Conservation (phyloP, 768 basidiomycete genomes). For the button mushroom (Agaricus bisporus) region DNA sequence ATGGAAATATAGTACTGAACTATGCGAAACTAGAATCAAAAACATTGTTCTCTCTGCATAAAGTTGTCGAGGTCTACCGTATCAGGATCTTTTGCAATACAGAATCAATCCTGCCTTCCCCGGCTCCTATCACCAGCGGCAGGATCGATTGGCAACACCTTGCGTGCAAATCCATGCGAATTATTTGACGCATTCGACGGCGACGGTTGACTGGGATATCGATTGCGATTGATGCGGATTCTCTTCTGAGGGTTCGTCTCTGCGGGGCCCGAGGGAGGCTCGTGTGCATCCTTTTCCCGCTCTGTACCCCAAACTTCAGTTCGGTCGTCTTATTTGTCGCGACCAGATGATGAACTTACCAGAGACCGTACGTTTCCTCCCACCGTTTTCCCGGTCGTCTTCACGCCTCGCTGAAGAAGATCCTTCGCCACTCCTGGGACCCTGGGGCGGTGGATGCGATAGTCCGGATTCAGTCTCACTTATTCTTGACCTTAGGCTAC, state of each 20-base stretch:
- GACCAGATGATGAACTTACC: constrained; percentile 37
- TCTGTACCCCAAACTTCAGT: constrained; percentile 29
- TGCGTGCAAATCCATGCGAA: constrained; percentile 44
- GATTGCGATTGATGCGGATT: constrained; percentile 49
- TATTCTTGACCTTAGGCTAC: constrained; percentile 30
- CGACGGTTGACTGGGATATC: constrained; percentile 28
- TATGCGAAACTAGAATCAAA: no score
- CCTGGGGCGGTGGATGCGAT: constrained; percentile 27
- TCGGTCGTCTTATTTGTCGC: neutral
- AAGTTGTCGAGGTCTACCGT: no score
- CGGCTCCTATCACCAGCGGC: constrained; percentile 52
- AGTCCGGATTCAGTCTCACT: constrained; percentile 51
- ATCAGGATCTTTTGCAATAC: constrained; percentile 11
- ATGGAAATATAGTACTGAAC: no score
- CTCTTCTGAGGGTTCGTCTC: constrained; percentile 40
- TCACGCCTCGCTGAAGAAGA: constrained; percentile 33
- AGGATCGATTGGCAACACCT: constrained; percentile 57
- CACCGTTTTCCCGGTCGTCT: constrained; percentile 53
- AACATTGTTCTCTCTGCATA: no score
- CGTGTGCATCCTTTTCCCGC: constrained; percentile 54
- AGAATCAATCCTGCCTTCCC: constrained; percentile 48
- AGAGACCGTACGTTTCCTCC: constrained; percentile 61
- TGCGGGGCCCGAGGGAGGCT: constrained; percentile 24
- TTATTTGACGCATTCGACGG: constrained; percentile 15
- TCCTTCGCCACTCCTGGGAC: constrained; percentile 31